A percentile compares a stretch with the other conserved stretches of the same genome.
Conservation (phyloP, 169 alveolate genomes). For the Plasmodium inui region DNA sequence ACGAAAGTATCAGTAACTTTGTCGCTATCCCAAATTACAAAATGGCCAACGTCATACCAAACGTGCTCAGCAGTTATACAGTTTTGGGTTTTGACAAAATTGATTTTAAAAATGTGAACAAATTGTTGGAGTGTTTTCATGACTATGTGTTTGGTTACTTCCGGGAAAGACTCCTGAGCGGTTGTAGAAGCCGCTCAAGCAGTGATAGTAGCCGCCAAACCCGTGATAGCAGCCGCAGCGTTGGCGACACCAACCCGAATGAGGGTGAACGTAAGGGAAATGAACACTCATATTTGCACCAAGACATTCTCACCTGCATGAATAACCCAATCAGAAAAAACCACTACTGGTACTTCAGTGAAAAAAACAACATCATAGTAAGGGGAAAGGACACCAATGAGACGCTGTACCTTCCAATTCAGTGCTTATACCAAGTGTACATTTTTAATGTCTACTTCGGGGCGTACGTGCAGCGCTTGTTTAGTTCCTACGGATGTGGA, state of each 20-base stretch:
- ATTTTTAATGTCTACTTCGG: conserved; percentile 42
- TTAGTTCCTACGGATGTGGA: neutral
- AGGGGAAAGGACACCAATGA: neutral
- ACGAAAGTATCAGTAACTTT: conserved; percentile 17
- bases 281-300: neutral
- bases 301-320: conserved; percentile 1
- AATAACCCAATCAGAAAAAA: conserved; percentile 23
- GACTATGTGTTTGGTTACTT: conserved; percentile 44
- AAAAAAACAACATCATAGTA: conserved; percentile 17
- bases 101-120: conserved; percentile 49
- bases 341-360: conserved; percentile 59
- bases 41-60: conserved; percentile 41
- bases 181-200: neutral
- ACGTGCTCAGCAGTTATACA: conserved; percentile 14
- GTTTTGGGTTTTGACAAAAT: conserved; percentile 56
- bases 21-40: conserved; percentile 14
- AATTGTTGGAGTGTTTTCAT: conserved; percentile 37
- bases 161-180: neutral
- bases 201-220: neutral
- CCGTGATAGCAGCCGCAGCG: neutral
- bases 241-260: neutral
- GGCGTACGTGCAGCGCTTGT: conserved; percentile 12
- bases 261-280: neutral
- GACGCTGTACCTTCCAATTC: conserved; percentile 35
- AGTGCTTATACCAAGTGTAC: conserved; percentile 45